phyloP scores from a whole-genome alignment of 1,284 basidiomycete species.

The Cryptococcus maquisensis region DNA sequence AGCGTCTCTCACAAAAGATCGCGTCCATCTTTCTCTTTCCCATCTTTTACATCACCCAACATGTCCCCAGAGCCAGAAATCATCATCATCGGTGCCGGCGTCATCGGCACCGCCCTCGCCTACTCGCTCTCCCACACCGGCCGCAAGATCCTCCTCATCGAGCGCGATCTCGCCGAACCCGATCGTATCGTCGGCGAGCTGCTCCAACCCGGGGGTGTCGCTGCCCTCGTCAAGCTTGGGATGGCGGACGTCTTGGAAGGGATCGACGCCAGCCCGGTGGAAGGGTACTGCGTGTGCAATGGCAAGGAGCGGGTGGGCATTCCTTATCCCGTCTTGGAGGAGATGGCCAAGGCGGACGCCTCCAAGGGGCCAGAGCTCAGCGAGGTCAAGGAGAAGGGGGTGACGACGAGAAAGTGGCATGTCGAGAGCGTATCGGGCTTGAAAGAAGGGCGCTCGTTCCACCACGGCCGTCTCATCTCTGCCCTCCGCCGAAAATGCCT shows the following conservation, averaged over 20 bases:
- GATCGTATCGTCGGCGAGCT: slow-evolving; percentile 98
- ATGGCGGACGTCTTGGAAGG: slow-evolving; percentile 66
- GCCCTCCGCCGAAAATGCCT: slow-evolving; percentile 66
- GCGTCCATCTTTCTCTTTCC: neutral
- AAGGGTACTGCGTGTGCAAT: slow-evolving; percentile 84
- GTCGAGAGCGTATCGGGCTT: slow-evolving; percentile 33
- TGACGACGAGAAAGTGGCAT: slow-evolving; percentile 22
- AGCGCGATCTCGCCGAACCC: slow-evolving; percentile 84
- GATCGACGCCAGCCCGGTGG: slow-evolving; percentile 79
- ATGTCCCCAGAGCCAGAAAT: slow-evolving; percentile 36
- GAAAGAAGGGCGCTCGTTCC: slow-evolving; percentile 71
- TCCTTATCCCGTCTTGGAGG: slow-evolving; percentile 63
- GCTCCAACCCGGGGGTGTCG: slow-evolving; percentile 87
- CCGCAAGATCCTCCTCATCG: slow-evolving; percentile 67
- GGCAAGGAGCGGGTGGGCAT: slow-evolving; percentile 56
- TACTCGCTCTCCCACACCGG: slow-evolving; percentile 48
- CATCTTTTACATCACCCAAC: neutral
- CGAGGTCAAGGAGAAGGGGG: slow-evolving; percentile 1
- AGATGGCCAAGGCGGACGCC: neutral
- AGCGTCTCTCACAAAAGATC: neutral
- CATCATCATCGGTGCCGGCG: slow-evolving; percentile 83
- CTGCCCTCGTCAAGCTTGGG: slow-evolving; percentile 71
- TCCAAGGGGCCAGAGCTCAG: neutral
- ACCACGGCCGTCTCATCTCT: slow-evolving; percentile 91
- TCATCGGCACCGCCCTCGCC: slow-evolving; percentile 71